Percentiles rank a stretch among this genome's conserved stretches.
Evolutionary conservation across 2,329 filamentous ascomycete species (phyloP).

Genomic region (Phialocephala sp.): DNA sequence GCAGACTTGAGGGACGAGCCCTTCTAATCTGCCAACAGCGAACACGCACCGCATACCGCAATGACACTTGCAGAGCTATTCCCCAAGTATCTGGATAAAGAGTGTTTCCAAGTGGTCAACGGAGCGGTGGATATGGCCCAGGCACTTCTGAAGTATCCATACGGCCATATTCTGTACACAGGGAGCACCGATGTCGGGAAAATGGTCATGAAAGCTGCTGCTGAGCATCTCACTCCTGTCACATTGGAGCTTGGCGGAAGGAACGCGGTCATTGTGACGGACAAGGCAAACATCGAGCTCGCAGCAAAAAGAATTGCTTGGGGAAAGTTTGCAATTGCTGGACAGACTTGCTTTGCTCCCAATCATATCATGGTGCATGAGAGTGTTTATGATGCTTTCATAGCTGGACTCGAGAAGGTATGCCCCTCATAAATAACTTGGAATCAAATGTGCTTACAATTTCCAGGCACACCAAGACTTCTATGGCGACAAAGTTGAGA

Average conservation of each 20-base stretch:
- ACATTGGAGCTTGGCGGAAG: slow-evolving; percentile 18
- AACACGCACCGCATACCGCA: slow-evolving; percentile 45
- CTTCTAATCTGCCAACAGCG: slow-evolving; percentile 35
- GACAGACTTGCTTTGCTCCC: slow-evolving; percentile 17
- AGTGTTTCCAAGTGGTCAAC: slow-evolving; percentile 45
- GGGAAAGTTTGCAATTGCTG: slow-evolving; percentile 16
- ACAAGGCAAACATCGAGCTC: slow-evolving; percentile 12
- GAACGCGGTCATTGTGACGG: slow-evolving; percentile 13
- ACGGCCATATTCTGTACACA: slow-evolving; percentile 16
- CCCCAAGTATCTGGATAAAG: slow-evolving; percentile 49
- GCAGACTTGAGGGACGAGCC: no score
- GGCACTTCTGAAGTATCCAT: slow-evolving; percentile 7
- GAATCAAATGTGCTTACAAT: not conserved
- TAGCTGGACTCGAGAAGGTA: slow-evolving; percentile 6
- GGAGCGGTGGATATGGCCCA: slow-evolving; percentile 36
- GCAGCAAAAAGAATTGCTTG: slow-evolving; percentile 19
- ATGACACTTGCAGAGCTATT: slow-evolving; percentile 48
- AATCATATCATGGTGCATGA: slow-evolving; percentile 15
- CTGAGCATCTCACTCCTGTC: slow-evolving; percentile 14
- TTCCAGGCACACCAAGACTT: not conserved
- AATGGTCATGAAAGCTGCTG: slow-evolving; percentile 13
- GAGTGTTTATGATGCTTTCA: slow-evolving; percentile 16
- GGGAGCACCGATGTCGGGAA: slow-evolving; percentile 6
- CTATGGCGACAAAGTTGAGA: not conserved
- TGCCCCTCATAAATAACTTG: not conserved